These are phyloP conservation scores for Wallacemonas collosoma DNA, from an alignment of 208 protist genomes.

Conservation along the genomic window DNA sequence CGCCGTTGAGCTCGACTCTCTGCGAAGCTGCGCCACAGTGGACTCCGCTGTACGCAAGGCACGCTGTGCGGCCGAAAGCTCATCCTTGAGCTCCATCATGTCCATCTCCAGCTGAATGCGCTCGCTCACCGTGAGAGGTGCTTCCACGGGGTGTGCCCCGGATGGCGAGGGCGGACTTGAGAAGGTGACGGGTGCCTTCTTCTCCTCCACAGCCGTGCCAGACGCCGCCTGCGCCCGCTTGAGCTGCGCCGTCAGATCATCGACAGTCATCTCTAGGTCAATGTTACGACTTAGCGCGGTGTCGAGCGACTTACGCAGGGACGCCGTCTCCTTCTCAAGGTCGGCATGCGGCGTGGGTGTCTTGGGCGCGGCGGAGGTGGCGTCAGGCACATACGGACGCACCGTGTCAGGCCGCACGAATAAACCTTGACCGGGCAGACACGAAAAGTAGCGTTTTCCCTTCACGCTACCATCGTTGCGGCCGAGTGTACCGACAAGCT, in stretches of 20 bases:
- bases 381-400: constrained; percentile 23
- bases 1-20: not conserved
- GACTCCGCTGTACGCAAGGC: constrained; percentile 11
- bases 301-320: not conserved
- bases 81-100: constrained; percentile 13
- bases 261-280: constrained; percentile 15
- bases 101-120: constrained; percentile 21
- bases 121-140: constrained; percentile 10
- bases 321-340: not conserved
- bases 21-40: constrained; percentile 10
- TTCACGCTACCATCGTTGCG: constrained; percentile 57
- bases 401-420: constrained; percentile 63
- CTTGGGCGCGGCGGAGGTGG: not conserved
- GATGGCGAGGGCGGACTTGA: not conserved
- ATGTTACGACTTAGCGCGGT: not conserved
- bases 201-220: not conserved
- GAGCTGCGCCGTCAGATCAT: constrained; percentile 11
- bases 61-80: not conserved
- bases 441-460: constrained; percentile 49
- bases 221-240: not conserved
- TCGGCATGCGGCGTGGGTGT: not conserved
- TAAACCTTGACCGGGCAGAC: constrained; percentile 48
- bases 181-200: not conserved
- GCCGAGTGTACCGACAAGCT: constrained; percentile 48
- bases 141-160: not conserved